These are phyloP conservation scores for Saturnispora bothae DNA, from an alignment of 805 yeast species.

Conservation along the genomic window DNA sequence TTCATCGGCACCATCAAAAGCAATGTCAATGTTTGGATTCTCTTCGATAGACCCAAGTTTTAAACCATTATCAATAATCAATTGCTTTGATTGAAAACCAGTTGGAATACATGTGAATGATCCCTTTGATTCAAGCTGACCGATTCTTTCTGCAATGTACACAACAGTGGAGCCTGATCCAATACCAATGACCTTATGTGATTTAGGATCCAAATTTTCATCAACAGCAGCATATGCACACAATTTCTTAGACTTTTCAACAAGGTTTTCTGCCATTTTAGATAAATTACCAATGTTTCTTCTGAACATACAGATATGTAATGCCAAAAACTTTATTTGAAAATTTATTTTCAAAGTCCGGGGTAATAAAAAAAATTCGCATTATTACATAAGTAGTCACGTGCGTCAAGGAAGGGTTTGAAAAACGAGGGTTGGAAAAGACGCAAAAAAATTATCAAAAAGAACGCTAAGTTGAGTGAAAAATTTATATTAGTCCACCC, in stretches of 20 bases:
- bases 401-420: conserved; percentile 10
- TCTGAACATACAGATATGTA: not conserved
- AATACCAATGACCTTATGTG: conserved; percentile 73
- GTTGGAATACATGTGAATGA: conserved; percentile 82
- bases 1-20: conserved; percentile 98
- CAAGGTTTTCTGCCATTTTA: conserved; percentile 20
- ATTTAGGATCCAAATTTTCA: conserved; percentile 53
- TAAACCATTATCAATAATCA: conserved; percentile 75
- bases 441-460: conserved; percentile 4
- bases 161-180: conserved; percentile 98
- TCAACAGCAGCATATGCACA: conserved; percentile 94
- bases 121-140: conserved; percentile 46
- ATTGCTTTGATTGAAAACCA: conserved; percentile 87
- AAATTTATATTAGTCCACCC: not conserved
- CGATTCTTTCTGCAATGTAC: conserved; percentile 92
- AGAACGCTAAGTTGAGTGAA: conserved; percentile 1
- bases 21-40: conserved; percentile 73
- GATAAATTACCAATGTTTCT: not conserved
- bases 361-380: not conserved
- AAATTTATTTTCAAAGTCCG: not conserved
- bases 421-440: not conserved
- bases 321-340: not conserved
- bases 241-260: conserved; percentile 77
- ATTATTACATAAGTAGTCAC: conserved; percentile 4
- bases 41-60: conserved; percentile 75